Evolutionary conservation across 192 early-diverging fungal genomes (phyloP).

Genomic region (Pilobolus umbonatus): DNA sequence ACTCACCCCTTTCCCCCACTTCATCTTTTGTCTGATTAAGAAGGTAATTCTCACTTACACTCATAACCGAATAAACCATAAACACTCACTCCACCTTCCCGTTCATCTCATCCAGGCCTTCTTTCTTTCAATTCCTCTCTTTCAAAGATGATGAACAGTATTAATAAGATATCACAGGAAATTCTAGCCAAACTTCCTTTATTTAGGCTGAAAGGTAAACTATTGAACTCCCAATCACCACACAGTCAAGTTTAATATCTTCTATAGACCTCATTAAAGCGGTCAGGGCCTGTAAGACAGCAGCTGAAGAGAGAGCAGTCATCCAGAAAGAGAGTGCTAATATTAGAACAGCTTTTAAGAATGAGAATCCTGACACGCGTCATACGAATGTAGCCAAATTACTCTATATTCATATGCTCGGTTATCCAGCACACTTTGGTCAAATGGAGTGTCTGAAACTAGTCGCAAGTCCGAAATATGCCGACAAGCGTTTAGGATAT

Average conservation of each 20-base stretch:
- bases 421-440: constrained; percentile 98
- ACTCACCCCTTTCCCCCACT: too few species aligned
- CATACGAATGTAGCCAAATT: constrained; percentile 96
- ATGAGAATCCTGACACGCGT: constrained; percentile 86
- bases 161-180: constrained; percentile 38
- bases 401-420: constrained; percentile 97
- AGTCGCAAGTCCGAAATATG: constrained; percentile 86
- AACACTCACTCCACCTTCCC: too few species aligned
- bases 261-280: constrained; percentile 78
- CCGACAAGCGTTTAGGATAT: constrained; percentile 98
- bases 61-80: too few species aligned
- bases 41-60: too few species aligned
- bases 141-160: constrained; percentile 32
- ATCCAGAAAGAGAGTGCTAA: constrained; percentile 94
- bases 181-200: constrained; percentile 36
- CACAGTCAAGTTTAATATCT: background rate
- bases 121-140: too few species aligned
- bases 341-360: constrained; percentile 96
- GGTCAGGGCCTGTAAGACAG: constrained; percentile 96
- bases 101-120: too few species aligned
- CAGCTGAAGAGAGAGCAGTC: constrained; percentile 96
- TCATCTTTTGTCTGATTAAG: too few species aligned
- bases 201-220: constrained; percentile 35
- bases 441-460: constrained; percentile 99
- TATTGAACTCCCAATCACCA: background rate